phyloP scores from a whole-genome alignment of 768 basidiomycete species.

The Lactarius sanguifluus region DNA sequence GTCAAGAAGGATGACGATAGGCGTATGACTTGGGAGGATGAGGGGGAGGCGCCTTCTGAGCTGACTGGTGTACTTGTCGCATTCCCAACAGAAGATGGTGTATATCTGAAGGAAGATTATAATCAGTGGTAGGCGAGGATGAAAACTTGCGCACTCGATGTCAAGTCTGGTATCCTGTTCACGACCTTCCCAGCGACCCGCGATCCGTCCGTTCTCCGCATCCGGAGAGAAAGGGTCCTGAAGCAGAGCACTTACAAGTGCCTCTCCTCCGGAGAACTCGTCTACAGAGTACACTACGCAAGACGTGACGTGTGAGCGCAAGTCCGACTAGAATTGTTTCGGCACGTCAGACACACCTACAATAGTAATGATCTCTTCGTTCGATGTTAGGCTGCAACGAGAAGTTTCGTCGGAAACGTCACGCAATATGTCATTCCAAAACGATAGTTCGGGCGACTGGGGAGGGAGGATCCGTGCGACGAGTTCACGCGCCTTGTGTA shows the following conservation, averaged over 20 bases:
- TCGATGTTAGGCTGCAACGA: conserved; percentile 11
- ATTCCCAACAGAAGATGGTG: background rate
- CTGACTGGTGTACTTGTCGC: background rate
- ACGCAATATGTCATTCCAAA: conserved; percentile 24
- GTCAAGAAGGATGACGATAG: conserved; percentile 25
- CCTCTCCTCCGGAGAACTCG: conserved; percentile 51
- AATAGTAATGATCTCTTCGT: conserved; percentile 8
- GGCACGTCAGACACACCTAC: conserved; percentile 18
- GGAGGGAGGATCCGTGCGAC: conserved; percentile 22
- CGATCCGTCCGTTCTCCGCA: conserved; percentile 44
- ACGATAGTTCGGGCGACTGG: conserved; percentile 17
- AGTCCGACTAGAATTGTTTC: background rate
- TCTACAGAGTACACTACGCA: conserved; percentile 57
- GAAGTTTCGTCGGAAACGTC: conserved; percentile 20
- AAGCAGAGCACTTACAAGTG: conserved; percentile 68
- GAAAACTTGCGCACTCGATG: conserved; percentile 25
- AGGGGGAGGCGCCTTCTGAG: background rate
- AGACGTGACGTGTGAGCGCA: background rate
- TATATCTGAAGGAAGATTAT: conserved; percentile 5
- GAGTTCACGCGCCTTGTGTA: conserved; percentile 24
- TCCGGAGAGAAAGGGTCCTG: conserved; percentile 69
- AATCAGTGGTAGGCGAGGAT: background rate
- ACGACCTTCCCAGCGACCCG: conserved; percentile 47
- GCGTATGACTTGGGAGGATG: background rate
- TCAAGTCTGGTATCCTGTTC: conserved; percentile 20